These are phyloP conservation scores for Immersiporthe knoxdaviesiana DNA, from an alignment of 2,329 filamentous ascomycete species.

Conservation along the genomic window DNA sequence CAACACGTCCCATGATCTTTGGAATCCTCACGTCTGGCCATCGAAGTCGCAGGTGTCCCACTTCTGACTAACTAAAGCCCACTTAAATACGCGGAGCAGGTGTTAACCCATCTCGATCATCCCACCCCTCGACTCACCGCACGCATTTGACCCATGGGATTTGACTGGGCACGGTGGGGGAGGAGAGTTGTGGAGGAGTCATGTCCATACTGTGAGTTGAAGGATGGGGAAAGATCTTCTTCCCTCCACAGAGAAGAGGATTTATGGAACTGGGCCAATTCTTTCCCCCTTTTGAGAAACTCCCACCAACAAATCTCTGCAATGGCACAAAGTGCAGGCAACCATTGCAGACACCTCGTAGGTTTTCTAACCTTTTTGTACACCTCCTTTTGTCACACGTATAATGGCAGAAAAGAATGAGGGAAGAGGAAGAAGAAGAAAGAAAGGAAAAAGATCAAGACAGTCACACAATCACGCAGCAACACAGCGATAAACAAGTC, in stretches of 20 bases:
- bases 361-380: neutral
- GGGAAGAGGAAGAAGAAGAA: neutral
- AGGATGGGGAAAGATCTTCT: too few species aligned
- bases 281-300: neutral
- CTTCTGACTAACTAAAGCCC: neutral
- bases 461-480: neutral
- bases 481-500: neutral
- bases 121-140: neutral
- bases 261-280: neutral
- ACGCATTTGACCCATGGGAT: neutral
- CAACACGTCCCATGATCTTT: neutral
- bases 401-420: neutral
- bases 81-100: neutral
- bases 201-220: too few species aligned
- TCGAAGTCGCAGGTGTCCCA: neutral
- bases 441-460: too few species aligned
- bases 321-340: neutral
- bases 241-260: neutral
- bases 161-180: conserved; percentile 1
- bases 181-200: too few species aligned
- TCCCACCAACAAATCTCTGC: neutral
- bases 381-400: neutral
- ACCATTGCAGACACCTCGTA: neutral
- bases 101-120: neutral
- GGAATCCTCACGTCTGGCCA: neutral